Evolutionary conservation across 1,139 yeast genomes (phyloP).

Genomic region (Scheffersomyces illinoinensis): DNA sequence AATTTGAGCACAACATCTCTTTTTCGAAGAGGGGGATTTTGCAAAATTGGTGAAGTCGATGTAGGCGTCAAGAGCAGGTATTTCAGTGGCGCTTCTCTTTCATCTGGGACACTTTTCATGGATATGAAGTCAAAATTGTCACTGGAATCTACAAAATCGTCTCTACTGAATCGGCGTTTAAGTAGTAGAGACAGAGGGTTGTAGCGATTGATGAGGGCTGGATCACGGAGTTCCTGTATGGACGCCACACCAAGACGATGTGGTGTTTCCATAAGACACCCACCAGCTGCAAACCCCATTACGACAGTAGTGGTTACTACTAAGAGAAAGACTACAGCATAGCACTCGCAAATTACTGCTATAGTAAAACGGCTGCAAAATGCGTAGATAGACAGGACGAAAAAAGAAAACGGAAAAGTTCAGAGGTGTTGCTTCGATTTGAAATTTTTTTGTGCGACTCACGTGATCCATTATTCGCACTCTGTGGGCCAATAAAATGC

Average conservation of each 20-base stretch:
- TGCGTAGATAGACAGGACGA: neutral
- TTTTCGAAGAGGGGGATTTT: slow-evolving; percentile 9
- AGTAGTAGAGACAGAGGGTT: slow-evolving; percentile 12
- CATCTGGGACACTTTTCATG: neutral
- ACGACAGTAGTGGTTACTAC: neutral
- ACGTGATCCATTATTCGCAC: neutral
- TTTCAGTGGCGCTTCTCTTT: neutral
- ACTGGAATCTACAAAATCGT: neutral
- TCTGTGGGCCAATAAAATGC: neutral
- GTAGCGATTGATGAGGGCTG: slow-evolving; percentile 13
- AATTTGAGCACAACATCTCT: neutral
- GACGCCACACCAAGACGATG: neutral
- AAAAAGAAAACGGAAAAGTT: too few relatives aligned
- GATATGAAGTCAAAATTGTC: neutral
- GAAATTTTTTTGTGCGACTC: neutral
- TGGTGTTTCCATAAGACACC: neutral
- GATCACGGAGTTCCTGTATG: slow-evolving; percentile 4
- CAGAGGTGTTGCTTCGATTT: neutral
- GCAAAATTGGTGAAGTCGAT: neutral
- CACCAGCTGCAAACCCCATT: neutral
- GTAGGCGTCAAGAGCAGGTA: neutral
- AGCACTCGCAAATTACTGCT: neutral
- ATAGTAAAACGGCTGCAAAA: neutral
- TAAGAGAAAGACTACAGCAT: neutral
- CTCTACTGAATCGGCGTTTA: neutral